Percentiles rank a stretch among this genome's conserved stretches.
Conservation (phyloP, 148 eudicot species). For the Vaccinium macrocarpon region DNA sequence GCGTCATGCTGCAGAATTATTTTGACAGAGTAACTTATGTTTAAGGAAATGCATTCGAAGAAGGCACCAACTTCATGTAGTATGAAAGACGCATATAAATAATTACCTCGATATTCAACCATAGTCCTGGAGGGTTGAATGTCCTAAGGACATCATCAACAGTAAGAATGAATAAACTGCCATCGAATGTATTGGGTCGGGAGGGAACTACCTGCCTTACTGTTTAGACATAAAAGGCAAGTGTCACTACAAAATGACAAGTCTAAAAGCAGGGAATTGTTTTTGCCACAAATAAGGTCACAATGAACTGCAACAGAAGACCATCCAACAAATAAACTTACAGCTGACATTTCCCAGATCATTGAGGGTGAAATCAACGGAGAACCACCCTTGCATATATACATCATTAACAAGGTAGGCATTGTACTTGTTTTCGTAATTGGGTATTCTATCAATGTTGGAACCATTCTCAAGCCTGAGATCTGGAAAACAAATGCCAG, state of each 20-base stretch:
- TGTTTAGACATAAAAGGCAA: constrained; percentile 16
- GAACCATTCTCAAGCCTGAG: constrained; percentile 59
- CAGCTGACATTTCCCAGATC: constrained; percentile 45
- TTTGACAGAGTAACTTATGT: not conserved
- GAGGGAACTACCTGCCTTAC: constrained; percentile 54
- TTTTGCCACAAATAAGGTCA: not conserved
- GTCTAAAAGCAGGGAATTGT: constrained; percentile 10
- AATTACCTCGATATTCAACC: constrained; percentile 83
- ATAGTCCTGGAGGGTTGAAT: constrained; percentile 46
- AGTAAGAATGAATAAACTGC: constrained; percentile 40
- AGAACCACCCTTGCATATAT: constrained; percentile 47
- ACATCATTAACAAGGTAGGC: constrained; percentile 63
- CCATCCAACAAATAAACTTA: constrained; percentile 35
- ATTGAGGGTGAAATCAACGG: constrained; percentile 62
- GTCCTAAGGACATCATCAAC: constrained; percentile 40
- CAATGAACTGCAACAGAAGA: not conserved
- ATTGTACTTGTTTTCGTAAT: constrained; percentile 20
- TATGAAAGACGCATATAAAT: not conserved
- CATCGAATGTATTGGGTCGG: constrained; percentile 45
- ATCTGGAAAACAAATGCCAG: constrained; percentile 73
- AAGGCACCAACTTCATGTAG: not conserved
- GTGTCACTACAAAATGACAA: not conserved
- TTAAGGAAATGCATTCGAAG: not conserved
- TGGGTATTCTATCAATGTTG: not conserved
- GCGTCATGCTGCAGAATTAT: constrained; percentile 58